Evolutionary conservation across 805 yeast genomes (phyloP).

Genomic region (Wickerhamomyces bisporus): DNA sequence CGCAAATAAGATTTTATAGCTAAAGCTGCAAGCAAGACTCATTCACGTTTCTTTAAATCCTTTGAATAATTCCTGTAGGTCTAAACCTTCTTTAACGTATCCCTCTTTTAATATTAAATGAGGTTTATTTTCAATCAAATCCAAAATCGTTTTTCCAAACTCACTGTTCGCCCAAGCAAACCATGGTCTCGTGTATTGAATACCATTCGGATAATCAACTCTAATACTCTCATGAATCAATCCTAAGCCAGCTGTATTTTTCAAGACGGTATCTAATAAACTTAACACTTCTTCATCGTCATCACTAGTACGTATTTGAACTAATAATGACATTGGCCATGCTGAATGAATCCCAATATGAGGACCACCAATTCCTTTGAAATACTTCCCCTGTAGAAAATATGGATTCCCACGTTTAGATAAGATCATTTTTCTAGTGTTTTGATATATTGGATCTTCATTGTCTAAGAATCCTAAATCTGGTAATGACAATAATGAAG

Average conservation of each 20-base stretch:
- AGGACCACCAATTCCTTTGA: conserved; percentile 87
- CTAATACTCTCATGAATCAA: conserved; percentile 79
- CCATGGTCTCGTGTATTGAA: conserved; percentile 76
- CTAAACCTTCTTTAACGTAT: conserved; percentile 5
- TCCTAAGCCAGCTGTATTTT: conserved; percentile 69
- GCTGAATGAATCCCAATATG: conserved; percentile 77
- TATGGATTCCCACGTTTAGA: conserved; percentile 74
- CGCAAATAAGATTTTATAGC: too few relatives aligned
- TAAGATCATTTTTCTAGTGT: conserved; percentile 73
- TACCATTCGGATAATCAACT: conserved; percentile 47
- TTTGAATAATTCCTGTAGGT: background rate
- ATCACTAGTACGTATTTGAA: conserved; percentile 68
- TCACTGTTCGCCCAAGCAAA: conserved; percentile 94
- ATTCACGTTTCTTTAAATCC: too few relatives aligned
- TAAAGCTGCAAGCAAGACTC: too few relatives aligned
- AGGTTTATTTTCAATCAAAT: conserved; percentile 69
- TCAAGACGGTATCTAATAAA: conserved; percentile 45
- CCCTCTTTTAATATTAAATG: conserved; percentile 56
- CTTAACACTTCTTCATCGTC: conserved; percentile 62
- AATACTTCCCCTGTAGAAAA: conserved; percentile 53
- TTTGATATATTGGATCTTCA: conserved; percentile 59
- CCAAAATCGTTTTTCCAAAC: conserved; percentile 80
- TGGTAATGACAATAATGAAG: conserved; percentile 75
- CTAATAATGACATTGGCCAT: conserved; percentile 87
- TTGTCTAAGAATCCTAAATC: conserved; percentile 59